Percentiles rank a stretch among this genome's conserved stretches.
phyloP scores from a whole-genome alignment of 208 protist species.

The Acanthamoeba quina region DNA sequence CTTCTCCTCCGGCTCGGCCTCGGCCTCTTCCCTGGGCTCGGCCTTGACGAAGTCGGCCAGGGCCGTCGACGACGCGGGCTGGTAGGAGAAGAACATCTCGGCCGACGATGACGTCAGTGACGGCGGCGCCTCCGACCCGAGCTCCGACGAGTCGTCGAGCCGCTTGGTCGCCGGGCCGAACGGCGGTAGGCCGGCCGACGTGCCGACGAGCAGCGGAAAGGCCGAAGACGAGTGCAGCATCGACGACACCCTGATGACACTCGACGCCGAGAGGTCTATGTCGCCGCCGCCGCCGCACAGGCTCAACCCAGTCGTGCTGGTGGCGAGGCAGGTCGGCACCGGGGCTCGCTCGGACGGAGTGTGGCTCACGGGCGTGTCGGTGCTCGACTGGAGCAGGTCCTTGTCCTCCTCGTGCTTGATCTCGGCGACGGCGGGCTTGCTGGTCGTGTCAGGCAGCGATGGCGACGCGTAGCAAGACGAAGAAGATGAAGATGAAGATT shows the following conservation, averaged over 20 bases:
- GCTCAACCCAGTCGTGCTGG: too few species aligned
- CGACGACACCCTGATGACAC: neutral
- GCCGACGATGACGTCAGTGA: slow-evolving; percentile 45
- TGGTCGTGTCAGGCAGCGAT: neutral
- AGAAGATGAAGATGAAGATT: neutral
- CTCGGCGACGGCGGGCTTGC: too few species aligned
- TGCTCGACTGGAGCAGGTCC: too few species aligned
- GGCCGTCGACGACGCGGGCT: neutral
- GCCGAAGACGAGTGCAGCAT: neutral
- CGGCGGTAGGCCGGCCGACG: neutral
- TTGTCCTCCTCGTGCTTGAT: neutral
- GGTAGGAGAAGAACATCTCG: slow-evolving; percentile 60
- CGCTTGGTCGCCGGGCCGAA: neutral
- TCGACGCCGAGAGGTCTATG: neutral
- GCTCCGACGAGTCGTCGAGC: neutral
- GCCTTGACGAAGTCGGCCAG: neutral
- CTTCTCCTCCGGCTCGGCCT: neutral
- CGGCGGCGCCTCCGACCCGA: neutral
- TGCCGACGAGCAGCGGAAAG: too few species aligned
- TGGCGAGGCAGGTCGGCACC: too few species aligned
- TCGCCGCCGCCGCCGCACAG: neutral
- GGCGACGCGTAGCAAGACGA: neutral
- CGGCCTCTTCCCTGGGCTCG: neutral
- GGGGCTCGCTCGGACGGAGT: too few species aligned
- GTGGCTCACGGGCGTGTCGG: too few species aligned